A percentile compares a stretch with the other conserved stretches of the same genome.
These are phyloP conservation scores for Trichocladium antarcticum DNA, from an alignment of 495 filamentous ascomycete genomes.

Conservation along the genomic window DNA sequence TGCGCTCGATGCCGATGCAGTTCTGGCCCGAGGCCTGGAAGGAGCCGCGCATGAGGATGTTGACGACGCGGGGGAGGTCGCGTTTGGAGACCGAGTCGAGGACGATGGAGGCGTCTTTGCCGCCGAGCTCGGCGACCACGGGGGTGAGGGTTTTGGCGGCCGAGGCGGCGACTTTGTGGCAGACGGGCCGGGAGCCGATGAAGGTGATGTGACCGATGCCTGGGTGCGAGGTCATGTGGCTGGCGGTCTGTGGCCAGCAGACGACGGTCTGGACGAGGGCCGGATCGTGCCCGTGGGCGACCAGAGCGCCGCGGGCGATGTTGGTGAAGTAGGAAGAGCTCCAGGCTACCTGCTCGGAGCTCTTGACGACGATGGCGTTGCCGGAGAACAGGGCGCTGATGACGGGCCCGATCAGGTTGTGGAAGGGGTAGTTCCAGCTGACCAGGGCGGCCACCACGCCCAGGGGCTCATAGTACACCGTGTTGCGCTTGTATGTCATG, in stretches of 20 bases:
- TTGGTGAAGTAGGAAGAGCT: conserved; percentile 67
- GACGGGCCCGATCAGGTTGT: conserved; percentile 86
- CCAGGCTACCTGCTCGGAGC: conserved; percentile 90
- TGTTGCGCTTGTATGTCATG: conserved; percentile 92
- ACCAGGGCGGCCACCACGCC: conserved; percentile 87
- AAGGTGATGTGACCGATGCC: conserved; percentile 88
- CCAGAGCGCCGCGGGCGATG: conserved; percentile 65
- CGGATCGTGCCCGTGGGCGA: conserved; percentile 72
- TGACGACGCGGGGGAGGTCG: conserved; percentile 58
- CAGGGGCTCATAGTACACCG: conserved; percentile 81
- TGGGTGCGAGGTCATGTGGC: conserved; percentile 76
- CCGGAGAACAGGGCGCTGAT: conserved; percentile 89
- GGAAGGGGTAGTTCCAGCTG: conserved; percentile 95
- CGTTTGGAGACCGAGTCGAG: conserved; percentile 58
- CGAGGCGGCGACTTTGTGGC: conserved; percentile 74
- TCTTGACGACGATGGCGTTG: conserved; percentile 84
- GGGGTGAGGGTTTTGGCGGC: conserved; percentile 78
- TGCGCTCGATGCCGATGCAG: conserved; percentile 91
- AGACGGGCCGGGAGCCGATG: conserved; percentile 82
- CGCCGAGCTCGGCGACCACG: conserved; percentile 79
- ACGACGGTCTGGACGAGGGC: conserved; percentile 72
- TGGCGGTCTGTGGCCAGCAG: conserved; percentile 76
- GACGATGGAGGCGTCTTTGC: conserved; percentile 90
- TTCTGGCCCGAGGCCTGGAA: conserved; percentile 98
- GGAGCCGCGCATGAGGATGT: conserved; percentile 77